Percentiles rank a stretch among this genome's conserved stretches.
These are phyloP conservation scores for Fraxinus velutina DNA, from an alignment of 305 asterid species.

Conservation along the genomic window DNA sequence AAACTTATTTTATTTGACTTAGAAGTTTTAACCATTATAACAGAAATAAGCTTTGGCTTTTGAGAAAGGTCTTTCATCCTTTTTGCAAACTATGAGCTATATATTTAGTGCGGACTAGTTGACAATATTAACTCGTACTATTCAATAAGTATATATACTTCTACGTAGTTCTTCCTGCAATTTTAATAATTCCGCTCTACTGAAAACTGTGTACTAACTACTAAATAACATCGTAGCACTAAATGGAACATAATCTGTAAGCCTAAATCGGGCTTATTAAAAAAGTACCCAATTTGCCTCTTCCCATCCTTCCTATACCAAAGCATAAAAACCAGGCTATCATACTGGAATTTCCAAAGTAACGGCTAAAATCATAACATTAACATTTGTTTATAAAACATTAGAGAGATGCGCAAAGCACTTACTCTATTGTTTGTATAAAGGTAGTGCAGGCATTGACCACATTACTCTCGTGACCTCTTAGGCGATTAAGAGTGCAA, in stretches of 20 bases:
- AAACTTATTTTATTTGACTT: not conserved
- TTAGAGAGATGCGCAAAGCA: slow-evolving; percentile 7
- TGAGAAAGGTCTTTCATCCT: not conserved
- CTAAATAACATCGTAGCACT: slow-evolving; percentile 1
- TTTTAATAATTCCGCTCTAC: not conserved
- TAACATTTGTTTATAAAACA: not conserved
- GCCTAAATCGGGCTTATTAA: not conserved
- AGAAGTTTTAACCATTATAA: not conserved
- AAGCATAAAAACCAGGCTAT: not conserved
- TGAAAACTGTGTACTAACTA: not conserved
- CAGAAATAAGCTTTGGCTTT: not conserved
- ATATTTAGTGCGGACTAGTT: not conserved
- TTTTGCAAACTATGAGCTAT: not conserved
- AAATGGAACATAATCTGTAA: not conserved
- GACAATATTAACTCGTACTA: not conserved
- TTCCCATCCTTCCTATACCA: not conserved
- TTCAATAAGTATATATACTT: not conserved
- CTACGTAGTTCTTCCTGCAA: not conserved
- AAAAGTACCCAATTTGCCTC: not conserved
- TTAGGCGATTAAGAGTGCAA: slow-evolving; percentile 72
- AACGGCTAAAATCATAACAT: not conserved
- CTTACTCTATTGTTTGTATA: slow-evolving; percentile 68
- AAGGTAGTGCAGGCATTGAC: slow-evolving; percentile 73
- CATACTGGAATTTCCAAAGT: not conserved
- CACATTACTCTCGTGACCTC: slow-evolving; percentile 45